Base-by-base conservation (phyloP, 176 grass and related monocot species). In the Bromus sterilis region DNA sequence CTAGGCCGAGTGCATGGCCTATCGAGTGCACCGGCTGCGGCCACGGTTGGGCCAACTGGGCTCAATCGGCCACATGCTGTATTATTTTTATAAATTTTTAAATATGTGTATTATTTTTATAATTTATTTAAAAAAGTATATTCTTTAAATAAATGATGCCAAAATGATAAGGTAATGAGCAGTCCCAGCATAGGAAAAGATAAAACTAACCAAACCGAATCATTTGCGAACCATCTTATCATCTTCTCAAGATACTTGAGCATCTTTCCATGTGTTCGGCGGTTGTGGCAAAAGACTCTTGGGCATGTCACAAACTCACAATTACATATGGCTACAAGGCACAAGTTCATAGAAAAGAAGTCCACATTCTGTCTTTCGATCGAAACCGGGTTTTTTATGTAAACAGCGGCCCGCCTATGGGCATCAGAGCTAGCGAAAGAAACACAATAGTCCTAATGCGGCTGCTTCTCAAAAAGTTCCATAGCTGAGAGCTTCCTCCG, bases 201-300 rank as follows among this genome's bases (percentile, higher is more conserved):
- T 18, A 73, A 81, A 81, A 8, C 71, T 4, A 56, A 72, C 25
- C 16, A 21, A 65, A 33, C 16, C 10, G 35, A 8, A 56, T 48
- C n/a, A 66, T 15, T 66, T 37, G 11, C 10, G 28, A 60, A 59
- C 72, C 57, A 40, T 59, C 46, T 70, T 32, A 43, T 8, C 70
- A 80, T 55, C 78, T 49, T n/a, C 25, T 77, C 21, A 33, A 89
- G 62, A 85, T 81, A 51, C 6, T 39, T 0, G 63, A 56, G 63
- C 42, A 85, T 85, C 71, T 89, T 66, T 81, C 33, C 71, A 81
- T 23, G 70, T 85, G 82, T 53, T 59, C 23, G 1, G 40, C 51
- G 5, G 62, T 26, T 62, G 39, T 9, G 25, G 24, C 7, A 64
- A 1, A 49, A 1, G 26, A 76, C 72, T 51, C 60, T 51, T 51